phyloP scores from a whole-genome alignment of 345 rosid genomes.

The Mangifera indica region DNA sequence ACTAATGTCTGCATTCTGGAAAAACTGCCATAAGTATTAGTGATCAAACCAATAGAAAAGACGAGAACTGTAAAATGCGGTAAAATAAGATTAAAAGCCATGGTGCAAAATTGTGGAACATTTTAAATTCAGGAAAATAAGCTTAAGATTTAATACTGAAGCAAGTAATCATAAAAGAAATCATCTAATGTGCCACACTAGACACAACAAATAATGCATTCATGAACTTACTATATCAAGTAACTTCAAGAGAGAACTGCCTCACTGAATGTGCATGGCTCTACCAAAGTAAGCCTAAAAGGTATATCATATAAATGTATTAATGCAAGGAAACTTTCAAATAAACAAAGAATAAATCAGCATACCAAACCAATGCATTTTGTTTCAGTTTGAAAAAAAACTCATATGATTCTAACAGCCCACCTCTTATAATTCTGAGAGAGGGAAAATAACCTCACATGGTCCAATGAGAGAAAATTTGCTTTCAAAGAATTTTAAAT shows the following conservation, averaged over 20 bases:
- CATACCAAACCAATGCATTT: not conserved
- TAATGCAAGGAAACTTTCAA: not conserved
- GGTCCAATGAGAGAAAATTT: not conserved
- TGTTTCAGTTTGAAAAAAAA: not conserved
- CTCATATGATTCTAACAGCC: not conserved
- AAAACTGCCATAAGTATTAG: constrained; percentile 10
- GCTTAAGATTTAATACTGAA: not conserved
- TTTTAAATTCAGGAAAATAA: not conserved
- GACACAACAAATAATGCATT: not conserved
- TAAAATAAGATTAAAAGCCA: no score
- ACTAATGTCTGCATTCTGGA: constrained; percentile 1
- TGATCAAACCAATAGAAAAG: not conserved
- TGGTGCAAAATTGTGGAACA: not conserved
- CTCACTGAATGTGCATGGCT: constrained; percentile 2
- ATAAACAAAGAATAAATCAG: not conserved
- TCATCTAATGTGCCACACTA: not conserved
- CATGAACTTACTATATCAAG: constrained; percentile 8
- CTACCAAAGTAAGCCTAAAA: constrained; percentile 25
- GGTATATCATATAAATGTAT: constrained; percentile 11
- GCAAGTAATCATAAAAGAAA: no score
- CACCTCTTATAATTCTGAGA: not conserved
- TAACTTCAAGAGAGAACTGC: not conserved
- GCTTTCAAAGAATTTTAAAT: not conserved
- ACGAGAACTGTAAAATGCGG: not conserved
- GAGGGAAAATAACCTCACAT: no score